Evolutionary conservation across 2,329 filamentous ascomycete genomes (phyloP), one percentile per base, ranked within the genome.

Genomic region (Ascocoryne sarcoides): DNA sequence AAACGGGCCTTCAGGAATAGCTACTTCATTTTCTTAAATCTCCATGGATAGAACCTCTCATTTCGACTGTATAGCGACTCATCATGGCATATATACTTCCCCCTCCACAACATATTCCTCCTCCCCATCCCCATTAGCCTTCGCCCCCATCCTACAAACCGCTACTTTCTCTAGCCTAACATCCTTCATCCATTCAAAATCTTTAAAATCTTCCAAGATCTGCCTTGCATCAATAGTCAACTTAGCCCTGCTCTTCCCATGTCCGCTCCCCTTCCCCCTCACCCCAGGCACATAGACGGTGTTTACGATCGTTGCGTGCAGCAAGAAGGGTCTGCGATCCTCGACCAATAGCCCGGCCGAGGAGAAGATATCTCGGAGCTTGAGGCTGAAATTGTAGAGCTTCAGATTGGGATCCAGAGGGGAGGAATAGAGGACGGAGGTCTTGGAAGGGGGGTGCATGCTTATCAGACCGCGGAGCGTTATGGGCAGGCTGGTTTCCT

Each of bases 141-240:
- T 83, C 8, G 87, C 87, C 0, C 89, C 87, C 89, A 95, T 95
- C 57, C 76, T 79, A 58, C 87, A 95, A 28, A 95, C 79, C 36
- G 81, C 79, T 30, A 95, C 63, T 43, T 68, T 74, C 42, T 86
- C 76, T n/a, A 95, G 58, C 12, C 67, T 65, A 17, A 90, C 66
- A 37, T 76, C 64, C 39, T 76, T 67, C 51, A 84, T 78, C 86
- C 88, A 95, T 0, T 78, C 60, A 48, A 79, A 78, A 26, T 77
- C 75, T 23, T 70, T 68, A 53, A 80, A 87, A 43, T 66, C 61
- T 31, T 73, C 68, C n/a, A 81, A 38, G n/a, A 79, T 58, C 9
- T 63, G 67, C 36, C 64, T 63, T 8, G 72, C 76, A 55, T 84
- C 71, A 51, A 81, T 58, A 15, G 63, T 67, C 18, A 56, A 32